A percentile compares a stretch with the other conserved stretches of the same genome.
Conservation (phyloP, 345 rosid genomes). For the Camelina hispida region DNA sequence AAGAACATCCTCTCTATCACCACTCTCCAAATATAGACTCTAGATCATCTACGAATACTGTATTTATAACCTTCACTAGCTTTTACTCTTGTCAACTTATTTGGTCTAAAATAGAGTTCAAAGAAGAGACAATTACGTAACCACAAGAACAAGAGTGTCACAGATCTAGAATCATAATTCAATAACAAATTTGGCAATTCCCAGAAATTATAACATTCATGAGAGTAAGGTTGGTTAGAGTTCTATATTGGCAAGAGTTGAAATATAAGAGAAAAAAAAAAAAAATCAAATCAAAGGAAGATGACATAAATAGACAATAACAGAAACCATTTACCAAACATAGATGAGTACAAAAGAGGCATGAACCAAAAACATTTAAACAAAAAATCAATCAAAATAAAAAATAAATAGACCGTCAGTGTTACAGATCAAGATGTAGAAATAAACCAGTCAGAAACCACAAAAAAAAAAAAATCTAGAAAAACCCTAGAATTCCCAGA, state of each 20-base stretch:
- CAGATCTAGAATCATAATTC: slow-evolving; percentile 25
- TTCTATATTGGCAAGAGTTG: neutral
- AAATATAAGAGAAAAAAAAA: neutral
- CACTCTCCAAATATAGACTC: neutral
- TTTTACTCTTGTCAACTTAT: neutral
- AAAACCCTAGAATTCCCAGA: slow-evolving; percentile 36
- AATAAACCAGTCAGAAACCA: neutral
- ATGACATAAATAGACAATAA: slow-evolving; percentile 33
- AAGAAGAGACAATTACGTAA: neutral
- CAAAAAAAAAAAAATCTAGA: neutral
- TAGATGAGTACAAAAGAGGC: slow-evolving; percentile 23
- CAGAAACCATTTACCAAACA: slow-evolving; percentile 19
- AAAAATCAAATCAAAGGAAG: neutral
- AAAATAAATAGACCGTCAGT: neutral
- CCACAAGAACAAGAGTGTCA: neutral
- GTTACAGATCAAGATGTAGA: slow-evolving; percentile 21
- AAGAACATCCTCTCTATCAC: neutral
- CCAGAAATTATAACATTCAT: neutral
- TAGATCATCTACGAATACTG: too few species aligned
- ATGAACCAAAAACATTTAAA: neutral
- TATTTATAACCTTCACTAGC: too few species aligned
- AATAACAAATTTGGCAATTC: neutral
- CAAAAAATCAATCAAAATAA: neutral
- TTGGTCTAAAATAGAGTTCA: neutral
- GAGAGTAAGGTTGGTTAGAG: slow-evolving; percentile 6